Percentiles rank a stretch among this genome's conserved stretches.
Evolutionary conservation across 176 grass and related monocot species (phyloP).

Genomic region (Chloris gayana): DNA sequence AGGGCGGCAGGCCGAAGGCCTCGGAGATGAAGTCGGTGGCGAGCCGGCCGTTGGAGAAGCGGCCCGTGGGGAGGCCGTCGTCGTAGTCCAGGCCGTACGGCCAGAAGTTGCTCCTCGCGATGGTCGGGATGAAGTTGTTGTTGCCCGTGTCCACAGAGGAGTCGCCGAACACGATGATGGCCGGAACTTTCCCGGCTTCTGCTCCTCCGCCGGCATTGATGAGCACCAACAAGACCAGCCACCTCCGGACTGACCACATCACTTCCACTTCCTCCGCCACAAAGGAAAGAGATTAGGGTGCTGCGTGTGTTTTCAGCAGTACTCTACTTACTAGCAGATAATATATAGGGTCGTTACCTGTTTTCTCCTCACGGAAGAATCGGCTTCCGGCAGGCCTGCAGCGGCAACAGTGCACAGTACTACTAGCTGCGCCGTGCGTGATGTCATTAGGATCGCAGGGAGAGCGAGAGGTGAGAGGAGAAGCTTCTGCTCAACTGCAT

Average conservation of each 20-base stretch:
- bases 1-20: slow-evolving; percentile 53
- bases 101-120: slow-evolving; percentile 69
- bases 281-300: no score
- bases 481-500: slow-evolving; percentile 44
- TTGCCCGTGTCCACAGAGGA: slow-evolving; percentile 83
- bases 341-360: background rate
- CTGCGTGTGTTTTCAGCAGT: background rate
- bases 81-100: slow-evolving; percentile 69
- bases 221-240: slow-evolving; percentile 7
- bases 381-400: background rate
- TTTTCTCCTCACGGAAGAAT: background rate
- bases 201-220: background rate
- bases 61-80: slow-evolving; percentile 58
- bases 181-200: slow-evolving; percentile 39
- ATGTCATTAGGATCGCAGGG: background rate
- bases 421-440: background rate
- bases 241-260: background rate
- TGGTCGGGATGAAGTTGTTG: slow-evolving; percentile 72
- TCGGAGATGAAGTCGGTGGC: slow-evolving; percentile 76
- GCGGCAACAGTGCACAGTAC: background rate
- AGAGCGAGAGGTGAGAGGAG: slow-evolving; percentile 13
- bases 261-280: no score
- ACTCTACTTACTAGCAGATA: no score
- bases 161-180: slow-evolving; percentile 74
- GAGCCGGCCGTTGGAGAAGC: slow-evolving; percentile 83